Evolutionary conservation across 345 rosid species (phyloP), one percentile per base, ranked within the genome.

Genomic region (Citrus sp.): DNA sequence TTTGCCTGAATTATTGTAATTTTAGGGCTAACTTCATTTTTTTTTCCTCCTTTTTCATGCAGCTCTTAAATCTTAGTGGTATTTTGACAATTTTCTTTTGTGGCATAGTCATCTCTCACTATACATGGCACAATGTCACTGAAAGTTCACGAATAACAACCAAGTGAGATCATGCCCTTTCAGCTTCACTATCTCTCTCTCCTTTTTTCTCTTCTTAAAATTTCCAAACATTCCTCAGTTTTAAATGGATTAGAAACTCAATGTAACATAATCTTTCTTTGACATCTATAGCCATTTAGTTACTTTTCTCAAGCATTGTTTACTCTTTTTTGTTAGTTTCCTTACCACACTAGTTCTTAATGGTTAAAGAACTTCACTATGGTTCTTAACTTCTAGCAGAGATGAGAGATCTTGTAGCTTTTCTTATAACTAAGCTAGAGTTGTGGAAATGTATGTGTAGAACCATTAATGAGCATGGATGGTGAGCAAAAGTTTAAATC

Each of bases 81-180:
- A 89, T 89, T 78, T 81, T 91, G 81, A 89, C 95, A 46, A 75
- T 91, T 73, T 91, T 91, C 87, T 90, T 90, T 84, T 86, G 90
- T 51, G 95, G 95, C 63, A 87, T 91, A 64, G 83, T 89, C 65
- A 88, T 89, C 91, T 91, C 93, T 5, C 95, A 91, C 80, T 89
- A 90, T 74, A 88, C 95, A 18, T 91, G 95, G 95, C 95, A 91
- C 78, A 91, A 89, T 2, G 86, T 91, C 66, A 89, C 95, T 22
- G 90, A 91, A 79, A 84, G 91, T 82, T 91, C 95, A 49, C 77
- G 91, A 74, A 73, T 86, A 85, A 91, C 95, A 76, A 88, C 95
- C 81, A 90, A 88, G 95, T 90, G 77, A 83, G 88, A 51, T 34
- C 67, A 30, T 22, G 28, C 2, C 32, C 61, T 62, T 72, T 74